Conservation (phyloP, 352 stramenopile genomes). For the Globisporangium spiculum region DNA sequence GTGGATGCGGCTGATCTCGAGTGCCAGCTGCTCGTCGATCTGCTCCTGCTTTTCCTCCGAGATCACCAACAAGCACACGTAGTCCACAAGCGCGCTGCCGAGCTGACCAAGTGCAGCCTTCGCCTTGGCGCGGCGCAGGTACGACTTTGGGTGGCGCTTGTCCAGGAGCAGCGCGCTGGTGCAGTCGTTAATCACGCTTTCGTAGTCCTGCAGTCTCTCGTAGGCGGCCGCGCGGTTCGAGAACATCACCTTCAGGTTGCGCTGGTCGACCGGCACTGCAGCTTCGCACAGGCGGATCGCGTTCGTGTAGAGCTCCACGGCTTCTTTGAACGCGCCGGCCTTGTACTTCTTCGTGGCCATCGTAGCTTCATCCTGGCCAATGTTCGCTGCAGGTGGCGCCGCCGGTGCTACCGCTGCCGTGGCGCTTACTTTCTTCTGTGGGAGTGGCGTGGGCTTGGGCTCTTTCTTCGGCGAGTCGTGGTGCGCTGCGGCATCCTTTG, state of each 20-base stretch:
- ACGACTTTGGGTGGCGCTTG: constrained; percentile 75
- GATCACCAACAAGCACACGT: constrained; percentile 75
- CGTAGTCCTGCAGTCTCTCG: constrained; percentile 63
- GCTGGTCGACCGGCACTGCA: constrained; percentile 52
- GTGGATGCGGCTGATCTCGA: constrained; percentile 78
- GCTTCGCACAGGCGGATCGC: constrained; percentile 63
- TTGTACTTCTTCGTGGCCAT: constrained; percentile 81
- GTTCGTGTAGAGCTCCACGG: constrained; percentile 64
- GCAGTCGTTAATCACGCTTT: constrained; percentile 63
- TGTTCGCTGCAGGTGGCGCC: constrained; percentile 19
- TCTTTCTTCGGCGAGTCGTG: constrained; percentile 26
- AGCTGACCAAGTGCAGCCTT: constrained; percentile 45
- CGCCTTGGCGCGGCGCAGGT: constrained; percentile 71
- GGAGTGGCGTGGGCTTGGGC: constrained; percentile 17
- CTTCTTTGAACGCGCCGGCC: constrained; percentile 56
- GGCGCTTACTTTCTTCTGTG: constrained; percentile 28
- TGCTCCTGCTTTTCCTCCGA: constrained; percentile 76
- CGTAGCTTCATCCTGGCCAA: constrained; percentile 63
- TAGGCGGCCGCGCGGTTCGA: constrained; percentile 77
- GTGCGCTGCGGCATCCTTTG: constrained; percentile 19
- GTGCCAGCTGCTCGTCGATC: constrained; percentile 61
- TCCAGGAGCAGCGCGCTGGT: constrained; percentile 54
- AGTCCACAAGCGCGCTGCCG: constrained; percentile 71
- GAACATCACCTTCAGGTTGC: constrained; percentile 86
- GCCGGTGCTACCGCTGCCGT: constrained; percentile 2